phyloP scores from a whole-genome alignment of 176 grass and related monocot species.

The Oryza glaberrima region DNA sequence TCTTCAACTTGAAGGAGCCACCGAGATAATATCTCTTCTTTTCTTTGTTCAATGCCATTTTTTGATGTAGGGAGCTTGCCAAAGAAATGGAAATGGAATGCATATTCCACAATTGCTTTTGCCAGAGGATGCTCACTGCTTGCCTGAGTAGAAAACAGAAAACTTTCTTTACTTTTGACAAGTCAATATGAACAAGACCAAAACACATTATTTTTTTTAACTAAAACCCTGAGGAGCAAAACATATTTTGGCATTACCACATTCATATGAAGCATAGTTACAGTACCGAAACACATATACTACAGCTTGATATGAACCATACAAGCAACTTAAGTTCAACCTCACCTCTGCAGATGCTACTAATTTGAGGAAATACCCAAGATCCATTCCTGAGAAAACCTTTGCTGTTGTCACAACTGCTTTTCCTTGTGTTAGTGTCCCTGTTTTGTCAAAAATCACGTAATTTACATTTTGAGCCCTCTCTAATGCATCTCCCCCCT shows the following conservation, averaged over 20 bases:
- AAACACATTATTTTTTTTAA: too few species aligned
- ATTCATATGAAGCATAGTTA: slow-evolving; percentile 10
- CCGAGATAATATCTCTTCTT: slow-evolving; percentile 63
- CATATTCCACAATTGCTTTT: slow-evolving; percentile 90
- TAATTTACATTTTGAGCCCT: slow-evolving; percentile 79
- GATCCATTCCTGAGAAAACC: slow-evolving; percentile 87
- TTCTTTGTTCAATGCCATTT: slow-evolving; percentile 56
- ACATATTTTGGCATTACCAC: background rate
- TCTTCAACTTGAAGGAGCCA: slow-evolving; percentile 76
- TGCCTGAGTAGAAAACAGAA: slow-evolving; percentile 64
- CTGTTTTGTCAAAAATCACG: slow-evolving; percentile 98
- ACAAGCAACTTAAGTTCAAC: slow-evolving; percentile 3
- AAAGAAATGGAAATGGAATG: slow-evolving; percentile 95
- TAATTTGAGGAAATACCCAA: slow-evolving; percentile 87
- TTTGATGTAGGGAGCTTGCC: slow-evolving; percentile 66
- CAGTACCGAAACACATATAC: background rate
- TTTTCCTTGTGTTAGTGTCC: slow-evolving; percentile 94
- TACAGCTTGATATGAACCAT: slow-evolving; percentile 20
- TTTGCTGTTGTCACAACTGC: slow-evolving; percentile 88
- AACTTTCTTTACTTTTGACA: background rate
- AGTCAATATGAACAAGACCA: background rate
- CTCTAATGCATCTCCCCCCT: slow-evolving; percentile 96
- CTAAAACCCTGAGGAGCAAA: background rate
- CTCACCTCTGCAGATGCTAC: slow-evolving; percentile 97
- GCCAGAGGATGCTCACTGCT: slow-evolving; percentile 98